These are phyloP conservation scores for Teratosphaeria nubilosa DNA, from an alignment of 2,329 filamentous ascomycete genomes.

Conservation along the genomic window DNA sequence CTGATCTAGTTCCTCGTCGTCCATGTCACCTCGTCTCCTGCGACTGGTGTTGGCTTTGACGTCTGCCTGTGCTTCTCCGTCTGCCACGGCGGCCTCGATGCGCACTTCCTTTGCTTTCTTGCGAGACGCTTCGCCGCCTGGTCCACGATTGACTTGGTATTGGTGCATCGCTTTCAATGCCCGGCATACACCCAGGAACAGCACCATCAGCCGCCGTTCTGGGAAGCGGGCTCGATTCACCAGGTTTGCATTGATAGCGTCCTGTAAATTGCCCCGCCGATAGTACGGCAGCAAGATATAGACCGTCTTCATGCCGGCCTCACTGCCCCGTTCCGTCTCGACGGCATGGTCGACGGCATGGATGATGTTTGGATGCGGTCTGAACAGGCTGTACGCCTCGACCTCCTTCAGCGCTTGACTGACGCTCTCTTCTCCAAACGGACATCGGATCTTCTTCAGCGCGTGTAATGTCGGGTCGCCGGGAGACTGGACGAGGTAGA, in stretches of 20 bases:
- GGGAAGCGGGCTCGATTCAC: conserved; percentile 91
- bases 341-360: conserved; percentile 74
- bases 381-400: conserved; percentile 88
- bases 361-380: conserved; percentile 75
- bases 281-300: conserved; percentile 97
- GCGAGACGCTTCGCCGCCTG: conserved; percentile 40
- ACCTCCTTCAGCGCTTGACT: conserved; percentile 93
- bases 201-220: conserved; percentile 72
- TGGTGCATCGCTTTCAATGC: conserved; percentile 86
- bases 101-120: conserved; percentile 47
- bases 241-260: conserved; percentile 96
- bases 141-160: conserved; percentile 56
- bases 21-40: conserved; percentile 41
- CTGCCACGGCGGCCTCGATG: conserved; percentile 45
- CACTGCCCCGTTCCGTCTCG: conserved; percentile 52
- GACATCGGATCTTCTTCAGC: conserved; percentile 97
- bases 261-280: conserved; percentile 86
- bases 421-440: conserved; percentile 93
- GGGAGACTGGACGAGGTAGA: conserved; percentile 95
- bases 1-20: conserved; percentile 62
- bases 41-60: conserved; percentile 39
- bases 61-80: conserved; percentile 36
- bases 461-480: conserved; percentile 75
- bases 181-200: conserved; percentile 86
- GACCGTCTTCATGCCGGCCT: conserved; percentile 73